Evolutionary conservation across 2,329 filamentous ascomycete species (phyloP), one percentile per base, ranked within the genome.

Genomic region (Xylariaceae sp.): DNA sequence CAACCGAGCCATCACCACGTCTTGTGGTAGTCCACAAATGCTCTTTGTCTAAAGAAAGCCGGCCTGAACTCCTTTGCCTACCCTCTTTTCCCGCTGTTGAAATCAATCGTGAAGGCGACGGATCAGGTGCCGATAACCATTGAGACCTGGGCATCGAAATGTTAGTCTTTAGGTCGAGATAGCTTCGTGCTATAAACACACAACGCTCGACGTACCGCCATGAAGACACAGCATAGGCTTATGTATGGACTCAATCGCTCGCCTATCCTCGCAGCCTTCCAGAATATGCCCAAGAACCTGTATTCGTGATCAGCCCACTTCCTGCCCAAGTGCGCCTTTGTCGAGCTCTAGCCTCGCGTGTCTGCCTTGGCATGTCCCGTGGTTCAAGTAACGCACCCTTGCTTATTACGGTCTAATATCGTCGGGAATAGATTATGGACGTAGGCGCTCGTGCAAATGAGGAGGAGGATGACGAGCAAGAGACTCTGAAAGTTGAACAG

Each of bases 401-500:
- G 86, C 80, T 96, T 96, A 75, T 96, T 95, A 48, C 90, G 84
- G 76, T 98, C 94, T 79, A 99, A 91, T 68, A 96, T 89, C 4
- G 88, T 84, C 1, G 95, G 94, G 71, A 95, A 90, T 63, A 96
- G 87, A 69, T 91, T 89, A 80, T 98, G 95, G 54, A 92, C 85
- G 78, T 99, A 98, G 61, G 95, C 87, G 76, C 91, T 93, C 55
- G 95, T 97, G 84, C 95, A 99, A 72, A 98, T 96, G 67, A 96
- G 87, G 67, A 99, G 89, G 48, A 99, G 87, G 69, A 99, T 87
- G 66, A 97, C 94, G 69, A 98, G 86, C 68, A 99, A 86, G 67
- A 98, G 89, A 57, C 92, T 96, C 77, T 97, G 92, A 81, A 99
- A 98, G 79, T 98, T 98, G 87, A 99, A 97, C 71, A 99, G 89